Evolutionary conservation across 768 basidiomycete species (phyloP).

Genomic region (Boletales sp.): DNA sequence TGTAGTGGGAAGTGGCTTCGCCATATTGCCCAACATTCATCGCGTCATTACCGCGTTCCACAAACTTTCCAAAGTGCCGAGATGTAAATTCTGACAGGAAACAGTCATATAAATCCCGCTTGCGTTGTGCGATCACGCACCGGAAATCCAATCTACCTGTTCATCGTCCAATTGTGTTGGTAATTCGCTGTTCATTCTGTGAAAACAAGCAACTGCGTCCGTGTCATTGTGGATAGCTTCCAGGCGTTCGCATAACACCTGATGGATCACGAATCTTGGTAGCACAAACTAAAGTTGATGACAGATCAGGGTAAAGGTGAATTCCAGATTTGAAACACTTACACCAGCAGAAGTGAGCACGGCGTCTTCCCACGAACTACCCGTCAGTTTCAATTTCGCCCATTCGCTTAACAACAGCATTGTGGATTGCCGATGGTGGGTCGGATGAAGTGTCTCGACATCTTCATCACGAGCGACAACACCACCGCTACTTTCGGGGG

Average conservation of each 20-base stretch:
- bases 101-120: no score
- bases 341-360: neutral
- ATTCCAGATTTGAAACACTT: neutral
- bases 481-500: neutral
- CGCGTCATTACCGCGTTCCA: neutral
- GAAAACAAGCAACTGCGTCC: constrained; percentile 2
- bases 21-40: neutral
- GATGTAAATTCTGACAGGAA: neutral
- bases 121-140: neutral
- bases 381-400: neutral
- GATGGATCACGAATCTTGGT: neutral
- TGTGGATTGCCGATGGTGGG: neutral
- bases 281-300: neutral
- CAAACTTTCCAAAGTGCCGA: neutral
- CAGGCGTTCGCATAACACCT: neutral
- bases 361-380: neutral
- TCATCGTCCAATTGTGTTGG: neutral
- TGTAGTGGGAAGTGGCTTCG: neutral
- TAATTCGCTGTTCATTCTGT: neutral
- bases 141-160: neutral
- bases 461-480: neutral
- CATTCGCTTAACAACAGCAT: neutral
- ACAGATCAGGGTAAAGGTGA: no score
- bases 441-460: neutral
- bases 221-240: neutral